Conservation (phyloP, 805 yeast genomes). For the Metschnikowia anglica region DNA sequence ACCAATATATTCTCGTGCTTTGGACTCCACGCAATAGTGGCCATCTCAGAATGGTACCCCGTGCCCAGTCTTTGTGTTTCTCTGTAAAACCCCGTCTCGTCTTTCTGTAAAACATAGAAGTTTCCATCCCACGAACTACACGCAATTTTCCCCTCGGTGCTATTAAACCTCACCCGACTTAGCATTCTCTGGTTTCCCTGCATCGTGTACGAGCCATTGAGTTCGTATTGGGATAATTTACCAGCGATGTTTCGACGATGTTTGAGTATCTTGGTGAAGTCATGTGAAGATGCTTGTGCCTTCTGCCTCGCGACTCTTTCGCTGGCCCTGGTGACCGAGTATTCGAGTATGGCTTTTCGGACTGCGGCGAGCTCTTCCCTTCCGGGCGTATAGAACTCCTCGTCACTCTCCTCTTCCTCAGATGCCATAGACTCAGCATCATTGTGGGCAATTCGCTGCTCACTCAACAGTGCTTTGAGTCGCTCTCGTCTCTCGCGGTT, state of each 20-base stretch:
- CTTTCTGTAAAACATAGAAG: constrained; percentile 44
- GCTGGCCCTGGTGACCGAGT: constrained; percentile 50
- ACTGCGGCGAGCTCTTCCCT: constrained; percentile 48
- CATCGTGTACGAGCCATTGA: constrained; percentile 68
- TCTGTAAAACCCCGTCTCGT: constrained; percentile 5
- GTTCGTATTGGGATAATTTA: constrained; percentile 35
- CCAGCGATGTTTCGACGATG: constrained; percentile 45
- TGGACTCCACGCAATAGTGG: constrained; percentile 65
- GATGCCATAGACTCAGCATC: too few species aligned
- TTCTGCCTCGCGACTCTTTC: constrained; percentile 40
- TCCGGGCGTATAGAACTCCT: constrained; percentile 86
- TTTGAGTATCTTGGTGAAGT: constrained; percentile 44
- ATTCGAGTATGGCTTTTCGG: constrained; percentile 50
- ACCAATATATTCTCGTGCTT: constrained; percentile 20
- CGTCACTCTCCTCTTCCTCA: constrained; percentile 55
- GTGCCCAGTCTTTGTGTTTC: constrained; percentile 25
- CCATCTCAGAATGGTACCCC: constrained; percentile 60
- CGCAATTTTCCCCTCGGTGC: constrained; percentile 43
- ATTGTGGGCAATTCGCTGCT: constrained; percentile 15
- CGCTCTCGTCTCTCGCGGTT: constrained; percentile 60
- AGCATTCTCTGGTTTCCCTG: constrained; percentile 61
- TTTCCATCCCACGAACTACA: constrained; percentile 86
- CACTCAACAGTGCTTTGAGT: constrained; percentile 45
- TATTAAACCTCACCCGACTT: constrained; percentile 52
- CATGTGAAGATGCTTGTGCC: constrained; percentile 25